These are phyloP conservation scores for Aspergillus aculeatus DNA, from an alignment of 2,329 filamentous ascomycete genomes.

Conservation along the genomic window DNA sequence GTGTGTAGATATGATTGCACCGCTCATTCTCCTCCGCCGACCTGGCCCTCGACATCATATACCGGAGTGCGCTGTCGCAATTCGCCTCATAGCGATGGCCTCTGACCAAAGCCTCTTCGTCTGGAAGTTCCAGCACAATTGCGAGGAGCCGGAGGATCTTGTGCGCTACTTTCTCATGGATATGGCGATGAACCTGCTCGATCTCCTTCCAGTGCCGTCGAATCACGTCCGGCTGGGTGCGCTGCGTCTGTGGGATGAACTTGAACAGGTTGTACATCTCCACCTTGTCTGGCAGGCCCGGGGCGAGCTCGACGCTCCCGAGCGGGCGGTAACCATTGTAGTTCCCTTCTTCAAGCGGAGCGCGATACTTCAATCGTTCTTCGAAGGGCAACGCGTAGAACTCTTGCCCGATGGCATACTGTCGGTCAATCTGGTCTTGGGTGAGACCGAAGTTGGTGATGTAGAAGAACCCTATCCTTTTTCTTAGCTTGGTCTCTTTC, in stretches of 20 bases:
- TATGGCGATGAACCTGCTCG: constrained; percentile 51
- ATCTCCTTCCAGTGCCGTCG: constrained; percentile 54
- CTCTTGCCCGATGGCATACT: constrained; percentile 59
- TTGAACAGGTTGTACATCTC: constrained; percentile 64
- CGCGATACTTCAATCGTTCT: constrained; percentile 56
- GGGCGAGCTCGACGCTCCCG: constrained; percentile 36
- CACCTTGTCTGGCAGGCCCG: constrained; percentile 50
- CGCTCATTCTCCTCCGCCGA: constrained; percentile 47
- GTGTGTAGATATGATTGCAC: constrained; percentile 44
- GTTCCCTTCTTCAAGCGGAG: constrained; percentile 51
- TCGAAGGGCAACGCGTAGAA: constrained; percentile 56
- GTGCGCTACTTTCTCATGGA: constrained; percentile 57
- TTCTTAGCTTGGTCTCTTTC: not conserved
- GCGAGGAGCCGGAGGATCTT: constrained; percentile 58
- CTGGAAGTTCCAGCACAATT: constrained; percentile 58
- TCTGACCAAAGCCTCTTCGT: constrained; percentile 56
- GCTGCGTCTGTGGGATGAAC: constrained; percentile 48
- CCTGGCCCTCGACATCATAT: constrained; percentile 58
- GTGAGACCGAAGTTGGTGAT: constrained; percentile 59
- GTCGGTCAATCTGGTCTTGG: constrained; percentile 57
- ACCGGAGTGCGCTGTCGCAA: constrained; percentile 59
- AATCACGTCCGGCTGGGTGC: constrained; percentile 50
- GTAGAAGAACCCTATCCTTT: constrained; percentile 56
- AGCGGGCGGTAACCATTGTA: constrained; percentile 57
- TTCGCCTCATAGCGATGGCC: constrained; percentile 58